Evolutionary conservation across 2,329 filamentous ascomycete species (phyloP), one percentile per base, ranked within the genome.

Genomic region (Fusarium torreyae): DNA sequence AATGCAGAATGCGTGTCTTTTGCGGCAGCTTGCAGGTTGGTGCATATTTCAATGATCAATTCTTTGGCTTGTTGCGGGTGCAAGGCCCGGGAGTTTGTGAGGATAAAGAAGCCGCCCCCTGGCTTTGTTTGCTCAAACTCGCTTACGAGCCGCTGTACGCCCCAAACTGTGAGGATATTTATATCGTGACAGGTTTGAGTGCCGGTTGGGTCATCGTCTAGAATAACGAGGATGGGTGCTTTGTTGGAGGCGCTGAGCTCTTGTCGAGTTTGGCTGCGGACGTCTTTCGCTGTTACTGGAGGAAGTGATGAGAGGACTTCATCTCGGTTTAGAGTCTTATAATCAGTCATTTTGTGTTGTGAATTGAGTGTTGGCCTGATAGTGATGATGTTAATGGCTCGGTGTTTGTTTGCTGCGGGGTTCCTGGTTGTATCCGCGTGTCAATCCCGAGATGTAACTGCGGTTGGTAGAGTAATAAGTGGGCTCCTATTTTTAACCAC

Each of bases 121-220:
- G 76, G 46, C 1, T 63, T 65, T 3, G 75, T 79, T 33, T 75
- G 75, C 5, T 73, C 74, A 67, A 88, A 84, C 69, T 87, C 84
- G 9, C 73, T 65, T 4, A 75, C 76, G 3, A 88, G 78, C 0
- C 80, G 83, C 2, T 76, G 67, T 10, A 81, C 71, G 55, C 85
- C 83, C 86, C 86, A 88, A 7, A 84, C 83, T 89, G 5, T 78
- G 13, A 85, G 78, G n/a, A 81, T 78, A 39, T 79, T 70, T 33
- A 77, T 84, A 66, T 85, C 82, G 73, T 88, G 85, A 73, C 86
- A 88, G 15, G 87, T 89, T 71, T 89, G 86, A 0, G 86, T 89
- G 17, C 86, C 86, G 1, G 86, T 89, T 33, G 86, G 86, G 60
- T 88, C 86, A 61, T 88, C 86, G 49, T 88, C 86, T 15, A 85